Base-by-base conservation (phyloP, 2,329 filamentous ascomycete genomes). In the Waltergamsia citrina region DNA sequence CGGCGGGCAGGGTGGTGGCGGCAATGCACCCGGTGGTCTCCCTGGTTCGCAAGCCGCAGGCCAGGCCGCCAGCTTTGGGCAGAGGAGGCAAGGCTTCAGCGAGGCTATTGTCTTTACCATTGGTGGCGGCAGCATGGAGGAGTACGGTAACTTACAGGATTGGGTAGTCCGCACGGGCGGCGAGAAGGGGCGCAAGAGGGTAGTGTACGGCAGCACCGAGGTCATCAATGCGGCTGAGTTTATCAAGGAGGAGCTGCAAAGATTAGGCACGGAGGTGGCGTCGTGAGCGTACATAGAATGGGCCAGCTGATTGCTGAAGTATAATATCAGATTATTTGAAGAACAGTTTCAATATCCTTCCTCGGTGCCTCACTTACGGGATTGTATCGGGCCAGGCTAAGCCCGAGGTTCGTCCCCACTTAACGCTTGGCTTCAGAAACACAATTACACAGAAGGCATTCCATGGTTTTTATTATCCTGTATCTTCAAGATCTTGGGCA, bases 61-160 rank as follows among this genome's bases (percentile, higher is more conserved):
- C 4, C 85, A 81, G 17, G 71, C 75, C 22, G 88, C 87, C 6
- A 93, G 78, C 36, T 96, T 96, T 56, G 92, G 90, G 2, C 90
- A 96, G 59, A 67, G 87, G 39, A 69, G 90, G 35, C 88, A 94
- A 50, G 87, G 85, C 0, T 95, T 90, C 57, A 84, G 77, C 32
- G 88, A 94, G 50, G 85, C 86, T 2, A 81, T 94, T 35, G 85
- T 94, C n/a, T 94, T 95, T 52, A 90, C 85, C 0, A 86, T 93
- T 4, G 92, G 92, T 4, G 92, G 93, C 30, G 92, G 92, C 27
- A 95, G 87, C 53, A 96, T 98, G 85, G 92, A 98, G 47, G 92
- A 98, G 56, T 98, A 96, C 54, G 90, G 88, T 15, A 98, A 98
- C 57, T 56, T 98, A 53, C 86, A 94, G 54, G 92, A 96, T 52